phyloP scores from a whole-genome alignment of 2,329 filamentous ascomycete species.

The Tolypocladium pustulatum region DNA sequence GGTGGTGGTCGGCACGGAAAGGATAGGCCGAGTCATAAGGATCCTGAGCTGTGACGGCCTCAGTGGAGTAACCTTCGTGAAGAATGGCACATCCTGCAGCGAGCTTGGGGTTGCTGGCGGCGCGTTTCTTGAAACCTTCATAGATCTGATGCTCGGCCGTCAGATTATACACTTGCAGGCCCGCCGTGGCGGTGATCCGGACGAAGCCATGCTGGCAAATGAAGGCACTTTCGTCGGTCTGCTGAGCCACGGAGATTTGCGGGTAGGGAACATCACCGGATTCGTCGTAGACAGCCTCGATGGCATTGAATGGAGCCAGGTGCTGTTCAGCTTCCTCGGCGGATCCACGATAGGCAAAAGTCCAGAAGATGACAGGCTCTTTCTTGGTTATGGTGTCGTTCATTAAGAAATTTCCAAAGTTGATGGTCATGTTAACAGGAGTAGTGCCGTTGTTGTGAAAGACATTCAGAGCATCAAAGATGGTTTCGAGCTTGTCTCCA shows the following conservation, averaged over 20 bases:
- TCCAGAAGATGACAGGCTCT: slow-evolving; percentile 10
- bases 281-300: slow-evolving; percentile 4
- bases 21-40: slow-evolving; percentile 9
- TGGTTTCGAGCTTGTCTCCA: slow-evolving; percentile 9
- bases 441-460: slow-evolving; percentile 4
- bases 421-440: slow-evolving; percentile 7
- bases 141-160: slow-evolving; percentile 12
- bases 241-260: slow-evolving; percentile 1
- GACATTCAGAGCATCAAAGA: slow-evolving; percentile 11
- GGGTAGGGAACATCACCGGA: slow-evolving; percentile 10
- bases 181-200: slow-evolving; percentile 1
- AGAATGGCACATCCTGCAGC: slow-evolving; percentile 5
- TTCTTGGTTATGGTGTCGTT: slow-evolving; percentile 3
- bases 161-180: slow-evolving; percentile 12
- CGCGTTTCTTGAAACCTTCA: slow-evolving; percentile 6
- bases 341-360: slow-evolving; percentile 12
- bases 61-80: slow-evolving; percentile 15
- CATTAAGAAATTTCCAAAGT: slow-evolving; percentile 6
- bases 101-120: slow-evolving; percentile 2
- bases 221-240: slow-evolving; percentile 1
- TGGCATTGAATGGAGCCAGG: slow-evolving; percentile 11
- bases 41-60: slow-evolving; percentile 3
- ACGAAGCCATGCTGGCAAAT: neutral
- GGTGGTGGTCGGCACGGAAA: slow-evolving; percentile 8
- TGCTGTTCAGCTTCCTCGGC: slow-evolving; percentile 9